phyloP scores from a whole-genome alignment of 2,329 filamentous ascomycete species.

The Beauveria varroae region DNA sequence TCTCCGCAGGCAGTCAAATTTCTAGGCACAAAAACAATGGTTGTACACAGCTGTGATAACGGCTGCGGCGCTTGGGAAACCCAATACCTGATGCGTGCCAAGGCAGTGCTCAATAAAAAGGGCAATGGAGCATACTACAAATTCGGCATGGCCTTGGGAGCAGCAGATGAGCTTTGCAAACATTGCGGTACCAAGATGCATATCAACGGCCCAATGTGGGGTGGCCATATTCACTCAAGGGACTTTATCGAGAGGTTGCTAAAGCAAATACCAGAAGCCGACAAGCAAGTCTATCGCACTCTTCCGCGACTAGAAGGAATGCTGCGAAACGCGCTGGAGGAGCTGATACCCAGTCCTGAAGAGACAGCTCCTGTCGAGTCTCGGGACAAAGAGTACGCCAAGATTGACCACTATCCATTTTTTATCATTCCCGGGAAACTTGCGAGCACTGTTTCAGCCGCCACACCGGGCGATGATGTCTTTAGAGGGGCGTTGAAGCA shows the following conservation, averaged over 20 bases:
- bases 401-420: conserved; percentile 71
- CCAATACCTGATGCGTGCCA: conserved; percentile 68
- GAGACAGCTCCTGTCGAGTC: conserved; percentile 28
- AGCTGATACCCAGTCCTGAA: conserved; percentile 40
- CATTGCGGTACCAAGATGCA: conserved; percentile 87
- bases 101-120: conserved; percentile 59
- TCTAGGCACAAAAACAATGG: conserved; percentile 82
- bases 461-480: conserved; percentile 70
- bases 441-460: conserved; percentile 68
- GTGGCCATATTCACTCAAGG: conserved; percentile 75
- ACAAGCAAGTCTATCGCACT: conserved; percentile 69
- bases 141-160: conserved; percentile 65
- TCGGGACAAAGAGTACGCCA: conserved; percentile 47
- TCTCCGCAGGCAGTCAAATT: conserved; percentile 86
- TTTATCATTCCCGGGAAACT: conserved; percentile 73
- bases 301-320: conserved; percentile 79
- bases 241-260: conserved; percentile 77
- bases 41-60: conserved; percentile 82
- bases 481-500: conserved; percentile 74
- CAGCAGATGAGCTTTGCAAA: conserved; percentile 60
- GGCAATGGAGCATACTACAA: conserved; percentile 67
- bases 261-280: conserved; percentile 58
- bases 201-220: conserved; percentile 90
- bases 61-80: conserved; percentile 91
- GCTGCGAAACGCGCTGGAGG: conserved; percentile 81